phyloP scores from a whole-genome alignment of 1,284 basidiomycete species.

The Ceraceosorus guamensis region DNA sequence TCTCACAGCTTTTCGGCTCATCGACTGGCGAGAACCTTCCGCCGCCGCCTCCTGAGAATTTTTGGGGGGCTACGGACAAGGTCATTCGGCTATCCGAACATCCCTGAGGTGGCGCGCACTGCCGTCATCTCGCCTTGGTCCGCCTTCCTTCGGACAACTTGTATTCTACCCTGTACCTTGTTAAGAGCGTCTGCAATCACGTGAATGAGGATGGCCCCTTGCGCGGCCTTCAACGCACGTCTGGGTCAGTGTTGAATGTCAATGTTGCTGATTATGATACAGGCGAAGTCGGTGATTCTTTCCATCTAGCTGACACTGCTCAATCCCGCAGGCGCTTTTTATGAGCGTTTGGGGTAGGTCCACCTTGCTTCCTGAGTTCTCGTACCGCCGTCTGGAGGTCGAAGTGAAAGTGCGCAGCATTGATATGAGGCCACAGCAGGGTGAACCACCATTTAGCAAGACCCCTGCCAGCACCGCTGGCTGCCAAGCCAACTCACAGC shows the following conservation, averaged over 20 bases:
- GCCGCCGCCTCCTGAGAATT: too few relatives aligned
- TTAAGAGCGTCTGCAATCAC: background rate
- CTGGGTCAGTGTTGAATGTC: background rate
- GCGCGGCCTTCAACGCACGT: background rate
- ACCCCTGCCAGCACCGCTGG: background rate
- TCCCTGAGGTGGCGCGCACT: too few relatives aligned
- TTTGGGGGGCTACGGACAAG: too few relatives aligned
- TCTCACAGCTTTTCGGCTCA: too few relatives aligned
- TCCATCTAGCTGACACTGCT: background rate
- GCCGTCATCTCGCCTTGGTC: too few relatives aligned
- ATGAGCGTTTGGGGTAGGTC: too few relatives aligned
- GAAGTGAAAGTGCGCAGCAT: too few relatives aligned
- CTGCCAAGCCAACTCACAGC: conserved; percentile 57
- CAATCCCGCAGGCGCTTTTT: background rate
- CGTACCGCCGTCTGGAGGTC: background rate
- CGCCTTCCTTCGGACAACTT: too few relatives aligned
- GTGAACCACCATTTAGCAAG: background rate
- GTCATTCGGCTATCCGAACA: too few relatives aligned
- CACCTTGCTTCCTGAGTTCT: conserved; percentile 1
- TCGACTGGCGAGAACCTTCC: too few relatives aligned
- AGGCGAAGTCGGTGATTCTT: too few relatives aligned
- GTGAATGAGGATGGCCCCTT: background rate
- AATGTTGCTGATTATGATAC: background rate
- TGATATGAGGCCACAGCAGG: background rate
- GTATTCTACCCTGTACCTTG: too few relatives aligned